Base-by-base conservation (phyloP, 23 red algal species). In the Gracilaria caudata region DNA sequence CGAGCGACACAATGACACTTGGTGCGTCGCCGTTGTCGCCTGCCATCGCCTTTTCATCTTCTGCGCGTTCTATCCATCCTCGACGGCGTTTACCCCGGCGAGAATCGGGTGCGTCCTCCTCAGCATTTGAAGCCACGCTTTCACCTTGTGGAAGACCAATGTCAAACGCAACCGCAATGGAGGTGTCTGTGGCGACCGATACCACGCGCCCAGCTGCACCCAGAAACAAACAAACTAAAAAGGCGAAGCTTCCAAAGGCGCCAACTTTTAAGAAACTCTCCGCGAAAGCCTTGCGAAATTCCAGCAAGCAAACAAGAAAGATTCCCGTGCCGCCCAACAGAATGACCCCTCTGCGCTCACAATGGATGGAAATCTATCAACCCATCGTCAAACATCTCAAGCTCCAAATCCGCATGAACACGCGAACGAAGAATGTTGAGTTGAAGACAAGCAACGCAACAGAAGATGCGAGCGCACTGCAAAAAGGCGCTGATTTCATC, bases 371-470 rank as follows among this genome's bases (percentile, higher is more conserved):
- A 33, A 89, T 98, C 32, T 98, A 98, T 78, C 89, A 98, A 73
- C 96, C 96, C 17, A 49, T 98, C 23, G 92, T 93, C 20, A 82
- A 95, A 49, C 81, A 98, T 24, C 86, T 98, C 40, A 92, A 93
- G 56, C 66, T 98, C 7, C 92, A 98, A 82, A 91, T 98, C 34
- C 88, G 96, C 28, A 98, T 98, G 96, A 98, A 98, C 71, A 51
- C 93, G 14, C 47, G 78, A 11, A 73, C 87, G 20, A 82, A 86
- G 37, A 81, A 68, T 20, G 92, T 98, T 21, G 92, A 98, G 51
- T 43, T 98, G 16, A 94, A 94, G 51, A 90, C 71, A 7, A 56
- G 75, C 33, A 72, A 56, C 9, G 46, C 44, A n/a, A 98, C 96
- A n/a, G 46, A 47, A 8, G 96, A 98, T 68, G 51, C 84, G 7